Evolutionary conservation across 2,329 filamentous ascomycete genomes (phyloP).

Genomic region (Rutstroemia sp.): DNA sequence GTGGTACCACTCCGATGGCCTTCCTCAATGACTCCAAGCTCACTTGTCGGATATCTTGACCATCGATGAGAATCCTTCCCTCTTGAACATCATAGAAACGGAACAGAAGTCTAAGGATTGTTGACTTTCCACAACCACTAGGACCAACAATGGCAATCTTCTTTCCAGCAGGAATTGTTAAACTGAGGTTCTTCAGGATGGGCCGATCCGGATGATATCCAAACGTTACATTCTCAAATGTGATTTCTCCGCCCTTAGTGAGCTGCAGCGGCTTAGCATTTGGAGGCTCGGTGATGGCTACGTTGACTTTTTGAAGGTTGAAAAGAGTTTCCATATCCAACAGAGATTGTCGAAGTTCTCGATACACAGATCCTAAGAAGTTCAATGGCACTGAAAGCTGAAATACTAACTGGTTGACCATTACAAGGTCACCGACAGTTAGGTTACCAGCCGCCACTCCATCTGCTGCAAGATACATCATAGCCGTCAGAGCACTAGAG

Average conservation of each 20-base stretch:
- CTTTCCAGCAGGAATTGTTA: slow-evolving; percentile 91
- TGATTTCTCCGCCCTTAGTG: slow-evolving; percentile 76
- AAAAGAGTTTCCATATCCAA: slow-evolving; percentile 99
- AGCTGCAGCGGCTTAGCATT: slow-evolving; percentile 68
- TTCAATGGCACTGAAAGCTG: slow-evolving; percentile 95
- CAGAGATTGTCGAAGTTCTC: slow-evolving; percentile 87
- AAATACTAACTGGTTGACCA: slow-evolving; percentile 98
- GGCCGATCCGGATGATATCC: slow-evolving; percentile 82
- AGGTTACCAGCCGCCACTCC: slow-evolving; percentile 75
- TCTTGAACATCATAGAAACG: slow-evolving; percentile 85
- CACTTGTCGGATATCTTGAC: slow-evolving; percentile 82
- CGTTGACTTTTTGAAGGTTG: slow-evolving; percentile 93
- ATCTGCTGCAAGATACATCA: slow-evolving; percentile 96
- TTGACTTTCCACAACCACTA: slow-evolving; percentile 93
- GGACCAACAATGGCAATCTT: slow-evolving; percentile 95
- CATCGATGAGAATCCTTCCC: slow-evolving; percentile 84
- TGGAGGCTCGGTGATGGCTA: slow-evolving; percentile 71
- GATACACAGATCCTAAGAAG: slow-evolving; percentile 96
- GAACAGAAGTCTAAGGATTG: slow-evolving; percentile 83
- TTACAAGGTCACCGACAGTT: slow-evolving; percentile 92
- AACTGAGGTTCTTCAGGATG: slow-evolving; percentile 74
- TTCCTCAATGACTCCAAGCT: slow-evolving; percentile 73
- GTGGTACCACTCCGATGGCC: slow-evolving; percentile 89
- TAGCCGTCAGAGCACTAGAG: slow-evolving; percentile 82
- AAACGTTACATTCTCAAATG: slow-evolving; percentile 91